These are phyloP conservation scores for Cladosporium sp. DNA, from an alignment of 2,329 filamentous ascomycete species.

Conservation along the genomic window DNA sequence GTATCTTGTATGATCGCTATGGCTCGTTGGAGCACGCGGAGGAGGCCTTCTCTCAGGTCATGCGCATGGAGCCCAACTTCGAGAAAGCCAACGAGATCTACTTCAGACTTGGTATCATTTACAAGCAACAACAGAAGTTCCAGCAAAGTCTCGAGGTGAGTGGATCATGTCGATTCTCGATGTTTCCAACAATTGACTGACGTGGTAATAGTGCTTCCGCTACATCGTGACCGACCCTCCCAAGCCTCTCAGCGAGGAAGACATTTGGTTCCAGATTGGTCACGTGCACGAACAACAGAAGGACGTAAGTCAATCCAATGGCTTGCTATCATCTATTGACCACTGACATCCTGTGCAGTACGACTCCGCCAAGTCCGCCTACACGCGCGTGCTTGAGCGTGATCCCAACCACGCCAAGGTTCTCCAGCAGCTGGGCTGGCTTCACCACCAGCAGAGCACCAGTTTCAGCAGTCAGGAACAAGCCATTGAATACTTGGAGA, in stretches of 20 bases:
- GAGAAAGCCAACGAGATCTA: slow-evolving; percentile 99
- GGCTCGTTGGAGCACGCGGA: slow-evolving; percentile 95
- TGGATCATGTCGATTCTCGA: background rate
- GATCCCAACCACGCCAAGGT: slow-evolving; percentile 98
- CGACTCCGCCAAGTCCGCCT: slow-evolving; percentile 86
- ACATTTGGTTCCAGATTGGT: slow-evolving; percentile 99
- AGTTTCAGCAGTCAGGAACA: slow-evolving; percentile 90
- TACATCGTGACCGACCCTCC: slow-evolving; percentile 95
- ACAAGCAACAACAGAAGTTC: slow-evolving; percentile 97
- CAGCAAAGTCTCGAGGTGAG: slow-evolving; percentile 81
- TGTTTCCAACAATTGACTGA: slow-evolving; percentile 23
- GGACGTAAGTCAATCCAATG: slow-evolving; percentile 62
- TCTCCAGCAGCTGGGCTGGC: slow-evolving; percentile 93
- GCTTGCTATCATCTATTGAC: background rate
- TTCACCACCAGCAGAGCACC: slow-evolving; percentile 93
- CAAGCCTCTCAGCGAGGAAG: slow-evolving; percentile 87
- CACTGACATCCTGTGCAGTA: slow-evolving; percentile 56
- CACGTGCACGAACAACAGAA: slow-evolving; percentile 99
- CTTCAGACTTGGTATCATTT: slow-evolving; percentile 97
- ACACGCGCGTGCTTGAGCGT: slow-evolving; percentile 86
- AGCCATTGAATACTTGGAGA: slow-evolving; percentile 94
- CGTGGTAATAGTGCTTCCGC: slow-evolving; percentile 76
- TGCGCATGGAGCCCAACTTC: slow-evolving; percentile 96
- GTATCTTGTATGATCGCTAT: slow-evolving; percentile 94
- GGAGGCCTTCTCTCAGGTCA: slow-evolving; percentile 96